Conservation (phyloP, 2,329 filamentous ascomycete genomes). For the Nemania sp. region DNA sequence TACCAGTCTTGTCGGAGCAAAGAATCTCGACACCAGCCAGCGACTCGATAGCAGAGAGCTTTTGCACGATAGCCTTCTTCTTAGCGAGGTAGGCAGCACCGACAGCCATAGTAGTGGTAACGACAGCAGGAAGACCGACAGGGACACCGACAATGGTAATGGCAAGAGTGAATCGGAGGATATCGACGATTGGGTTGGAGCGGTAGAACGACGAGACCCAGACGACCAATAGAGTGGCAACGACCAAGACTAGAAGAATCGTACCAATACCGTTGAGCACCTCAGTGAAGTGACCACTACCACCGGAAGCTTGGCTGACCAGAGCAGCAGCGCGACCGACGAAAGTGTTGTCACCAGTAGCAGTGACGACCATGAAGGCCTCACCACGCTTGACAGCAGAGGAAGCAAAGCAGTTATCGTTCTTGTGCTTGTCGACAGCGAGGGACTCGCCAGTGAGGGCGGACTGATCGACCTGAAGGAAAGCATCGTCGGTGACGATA, state of each 20-base stretch:
- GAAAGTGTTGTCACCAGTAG: constrained; percentile 90
- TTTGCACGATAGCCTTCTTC: constrained; percentile 94
- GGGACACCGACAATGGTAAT: constrained; percentile 94
- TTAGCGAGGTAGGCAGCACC: constrained; percentile 91
- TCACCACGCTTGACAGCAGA: constrained; percentile 92
- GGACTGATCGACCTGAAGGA: constrained; percentile 92
- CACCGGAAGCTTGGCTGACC: constrained; percentile 79
- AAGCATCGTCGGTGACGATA: constrained; percentile 84
- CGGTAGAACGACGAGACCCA: constrained; percentile 92
- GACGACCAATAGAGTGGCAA: constrained; percentile 82
- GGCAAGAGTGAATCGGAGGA: constrained; percentile 86
- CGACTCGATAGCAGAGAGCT: constrained; percentile 91
- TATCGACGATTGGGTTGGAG: constrained; percentile 81
- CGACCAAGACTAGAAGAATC: constrained; percentile 81
- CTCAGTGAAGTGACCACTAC: constrained; percentile 89
- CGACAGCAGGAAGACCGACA: constrained; percentile 91
- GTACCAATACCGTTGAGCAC: constrained; percentile 90
- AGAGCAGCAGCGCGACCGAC: constrained; percentile 90
- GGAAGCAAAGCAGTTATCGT: constrained; percentile 85
- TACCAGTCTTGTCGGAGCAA: constrained; percentile 95
- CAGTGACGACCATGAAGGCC: constrained; percentile 83
- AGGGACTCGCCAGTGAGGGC: constrained; percentile 93
- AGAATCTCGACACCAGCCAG: constrained; percentile 93
- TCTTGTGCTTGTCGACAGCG: constrained; percentile 87
- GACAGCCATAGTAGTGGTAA: constrained; percentile 95